Percentiles rank a stretch among this genome's conserved stretches.
Evolutionary conservation across 345 rosid genomes (phyloP).

Genomic region (Melaleuca quinquenervia): DNA sequence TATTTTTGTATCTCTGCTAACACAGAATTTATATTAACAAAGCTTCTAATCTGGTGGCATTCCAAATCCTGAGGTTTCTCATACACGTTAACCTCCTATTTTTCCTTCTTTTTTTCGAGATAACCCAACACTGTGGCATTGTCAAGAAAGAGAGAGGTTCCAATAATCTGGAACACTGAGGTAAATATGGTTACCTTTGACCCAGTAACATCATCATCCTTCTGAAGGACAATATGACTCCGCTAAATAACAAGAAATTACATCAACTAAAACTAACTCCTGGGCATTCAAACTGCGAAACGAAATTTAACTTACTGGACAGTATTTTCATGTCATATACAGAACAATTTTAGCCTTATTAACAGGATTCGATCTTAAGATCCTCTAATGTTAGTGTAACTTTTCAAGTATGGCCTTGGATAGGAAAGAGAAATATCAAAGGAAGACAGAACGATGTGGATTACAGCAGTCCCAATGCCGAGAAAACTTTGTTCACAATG

Average conservation of each 20-base stretch:
- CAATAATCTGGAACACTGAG: not conserved
- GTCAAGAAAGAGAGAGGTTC: not conserved
- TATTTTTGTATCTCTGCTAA: not conserved
- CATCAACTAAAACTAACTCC: not conserved
- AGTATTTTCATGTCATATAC: not conserved
- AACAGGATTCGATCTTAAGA: not conserved
- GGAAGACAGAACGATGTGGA: not conserved
- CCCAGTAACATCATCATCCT: not conserved
- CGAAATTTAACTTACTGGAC: not conserved
- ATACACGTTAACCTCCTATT: not conserved
- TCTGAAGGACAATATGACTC: not conserved
- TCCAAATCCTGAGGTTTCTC: not conserved
- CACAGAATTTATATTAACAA: not conserved
- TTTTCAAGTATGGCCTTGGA: not conserved
- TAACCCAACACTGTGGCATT: not conserved
- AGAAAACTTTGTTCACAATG: not conserved
- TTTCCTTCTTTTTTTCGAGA: not conserved
- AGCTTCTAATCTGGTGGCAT: not conserved
- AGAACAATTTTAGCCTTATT: not conserved
- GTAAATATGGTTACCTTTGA: not conserved
- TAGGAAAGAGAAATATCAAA: not conserved
- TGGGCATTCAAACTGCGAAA: not conserved
- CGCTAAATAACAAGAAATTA: not conserved
- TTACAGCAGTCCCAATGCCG: not conserved
- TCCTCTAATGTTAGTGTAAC: not conserved